Evolutionary conservation across 1,284 basidiomycete species (phyloP).

Genomic region (Austroboletus niveus): DNA sequence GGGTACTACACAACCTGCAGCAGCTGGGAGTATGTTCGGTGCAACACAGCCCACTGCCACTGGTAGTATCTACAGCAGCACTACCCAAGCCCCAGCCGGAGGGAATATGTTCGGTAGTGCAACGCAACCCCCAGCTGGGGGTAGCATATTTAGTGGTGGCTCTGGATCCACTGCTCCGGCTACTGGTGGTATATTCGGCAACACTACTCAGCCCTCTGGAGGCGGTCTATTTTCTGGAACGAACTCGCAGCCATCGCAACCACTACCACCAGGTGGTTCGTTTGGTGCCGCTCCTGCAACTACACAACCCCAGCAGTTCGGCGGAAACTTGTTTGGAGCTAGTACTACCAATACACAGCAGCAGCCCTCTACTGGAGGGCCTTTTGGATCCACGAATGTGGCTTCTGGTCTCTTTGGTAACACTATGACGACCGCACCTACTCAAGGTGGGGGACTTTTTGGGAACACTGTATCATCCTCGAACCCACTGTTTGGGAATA

Average conservation of each 20-base stretch:
- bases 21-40: constrained; percentile 12
- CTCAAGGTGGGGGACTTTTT: constrained; percentile 19
- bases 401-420: constrained; percentile 13
- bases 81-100: constrained; percentile 11
- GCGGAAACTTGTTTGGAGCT: constrained; percentile 25
- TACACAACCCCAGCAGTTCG: constrained; percentile 16
- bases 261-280: constrained; percentile 13
- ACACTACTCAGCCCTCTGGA: constrained; percentile 13
- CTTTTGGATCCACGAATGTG: constrained; percentile 19
- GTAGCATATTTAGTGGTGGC: constrained; percentile 19
- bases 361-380: constrained; percentile 12
- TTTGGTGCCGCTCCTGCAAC: constrained; percentile 10
- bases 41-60: too few relatives aligned
- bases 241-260: constrained; percentile 16
- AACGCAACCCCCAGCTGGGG: constrained; percentile 13
- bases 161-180: too few relatives aligned
- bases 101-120: constrained; percentile 24
- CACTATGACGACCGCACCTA: constrained; percentile 9
- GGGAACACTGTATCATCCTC: constrained; percentile 16
- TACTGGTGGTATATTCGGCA: too few relatives aligned
- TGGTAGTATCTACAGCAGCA: neutral
- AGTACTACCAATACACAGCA: constrained; percentile 2
- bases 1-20: constrained; percentile 15
- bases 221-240: constrained; percentile 25
- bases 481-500: constrained; percentile 29